Evolutionary conservation across 768 basidiomycete species (phyloP), one percentile per base, ranked within the genome.

Genomic region (Trametes cingulata): DNA sequence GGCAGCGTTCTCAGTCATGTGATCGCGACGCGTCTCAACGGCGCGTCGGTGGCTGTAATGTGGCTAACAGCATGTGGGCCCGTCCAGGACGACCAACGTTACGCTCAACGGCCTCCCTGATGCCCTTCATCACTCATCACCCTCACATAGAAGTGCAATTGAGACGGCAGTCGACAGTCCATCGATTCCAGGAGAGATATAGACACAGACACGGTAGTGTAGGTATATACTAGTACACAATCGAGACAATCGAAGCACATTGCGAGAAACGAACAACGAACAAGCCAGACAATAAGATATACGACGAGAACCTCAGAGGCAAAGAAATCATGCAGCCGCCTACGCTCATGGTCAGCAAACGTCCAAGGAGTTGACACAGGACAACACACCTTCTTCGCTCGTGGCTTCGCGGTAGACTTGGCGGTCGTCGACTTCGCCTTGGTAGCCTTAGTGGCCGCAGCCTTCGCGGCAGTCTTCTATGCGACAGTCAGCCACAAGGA

Each of bases 401-500:
- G 57, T 49, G 62, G 60, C 61, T 64, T 69, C 8, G 69, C 35
- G 6, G 65, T 49, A 27, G 67, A 58, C 60, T 69, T 73, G 13
- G 67, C 43, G 47, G 67, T 49, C 5, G 68, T 49, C 7, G 68
- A 54, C 59, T 64, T 62, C 6, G 60, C 43, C 61, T 65, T 68
- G 48, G 65, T 62, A 8, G 67, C 65, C 65, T 73, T 73, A 33
- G 65, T 55, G 19, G 67, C 71, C 20, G 72, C 69, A 43, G 69
- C 64, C 65, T 74, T 73, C 3, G 63, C 74, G 2, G 69, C 70
- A 48, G 71, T 56, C 68, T 72, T 56, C 51, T 52, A 35, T n/a
- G 39, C 15, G 14, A 24, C n/a, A 9, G 42, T 24, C 41, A 39
- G 29, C 35, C 29, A 5, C 15, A 36, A 2, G 2, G 14, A 13